Evolutionary conservation across 2,329 filamentous ascomycete species (phyloP), one percentile per base, ranked within the genome.

Genomic region (Colletotrichum lindemuthianum): DNA sequence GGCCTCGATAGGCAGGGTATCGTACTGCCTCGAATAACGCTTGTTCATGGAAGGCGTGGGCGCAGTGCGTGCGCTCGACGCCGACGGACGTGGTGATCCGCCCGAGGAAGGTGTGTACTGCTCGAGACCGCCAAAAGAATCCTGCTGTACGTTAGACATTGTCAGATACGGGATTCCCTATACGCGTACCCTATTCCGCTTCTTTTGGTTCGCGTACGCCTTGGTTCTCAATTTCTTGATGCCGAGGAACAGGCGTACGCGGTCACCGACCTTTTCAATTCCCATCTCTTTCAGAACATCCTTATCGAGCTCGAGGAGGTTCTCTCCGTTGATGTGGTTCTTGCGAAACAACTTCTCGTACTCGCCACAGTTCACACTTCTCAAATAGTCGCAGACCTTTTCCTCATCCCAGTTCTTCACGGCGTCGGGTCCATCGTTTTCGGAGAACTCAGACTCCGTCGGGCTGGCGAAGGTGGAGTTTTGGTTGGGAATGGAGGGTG

Each of bases 251-350:
- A 99, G 90, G 68, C 95, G 92, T 40, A 99, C 95, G 58, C 96
- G 90, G 77, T 99, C 96, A 68, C 96, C 96, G 69, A 99, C 92
- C 79, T 98, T 99, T 71, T 97, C 96, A 71, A 99, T 95, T 47
- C 96, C 96, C 88, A 99, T 97, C 77, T 99, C 96, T 78, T 97
- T 96, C 68, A 99, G 84, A 44, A 97, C 93, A 60, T 93, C 90
- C 82, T 97, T 96, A 78, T 99, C 96, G 84, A 97, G 95, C 79
- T 99, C 96, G 70, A 99, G 85, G 48, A 99, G 83, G 74, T 97
- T 97, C 80, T 97, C 93, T 72, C 96, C 96, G 75, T 96, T 99
- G 82, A 99, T 97, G 77, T 98, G 92, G 77, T 99, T 97, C 74
- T 89, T 89, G 79, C 92, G 80, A 78, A 97, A 97, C 33, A 97